Conservation (phyloP, 139 green algal genomes). For the Pleodorina starrii region DNA sequence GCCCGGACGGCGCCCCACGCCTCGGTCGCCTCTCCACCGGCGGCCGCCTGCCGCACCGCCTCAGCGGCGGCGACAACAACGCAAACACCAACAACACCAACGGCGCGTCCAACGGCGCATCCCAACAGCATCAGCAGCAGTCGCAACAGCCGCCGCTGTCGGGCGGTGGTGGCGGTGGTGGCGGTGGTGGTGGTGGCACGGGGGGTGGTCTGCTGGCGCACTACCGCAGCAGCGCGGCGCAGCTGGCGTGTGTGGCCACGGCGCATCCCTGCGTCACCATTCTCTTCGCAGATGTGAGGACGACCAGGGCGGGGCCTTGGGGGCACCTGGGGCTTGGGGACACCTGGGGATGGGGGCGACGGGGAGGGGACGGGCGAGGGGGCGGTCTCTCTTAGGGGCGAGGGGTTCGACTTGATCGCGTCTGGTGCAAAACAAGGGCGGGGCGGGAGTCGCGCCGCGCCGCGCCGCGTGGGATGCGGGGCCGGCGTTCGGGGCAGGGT, state of each 20-base stretch:
- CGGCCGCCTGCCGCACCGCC: background rate
- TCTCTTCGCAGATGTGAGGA: conserved; percentile 26
- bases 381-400: too few species aligned
- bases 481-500: too few species aligned
- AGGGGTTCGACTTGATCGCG: too few species aligned
- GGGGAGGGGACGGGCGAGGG: too few species aligned
- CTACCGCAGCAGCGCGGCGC: conserved; percentile 2
- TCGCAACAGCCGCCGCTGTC: background rate
- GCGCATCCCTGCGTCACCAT: conserved; percentile 38
- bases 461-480: too few species aligned
- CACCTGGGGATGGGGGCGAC: too few species aligned
- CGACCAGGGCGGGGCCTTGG: background rate
- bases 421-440: too few species aligned
- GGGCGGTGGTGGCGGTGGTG: background rate
- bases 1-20: background rate
- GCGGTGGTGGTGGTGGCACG: background rate
- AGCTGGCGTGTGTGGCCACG: conserved; percentile 24
- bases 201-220: conserved; percentile 5
- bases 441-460: too few species aligned
- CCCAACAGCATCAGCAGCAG: background rate
- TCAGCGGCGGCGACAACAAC: background rate
- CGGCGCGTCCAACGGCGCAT: too few species aligned
- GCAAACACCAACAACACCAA: too few species aligned
- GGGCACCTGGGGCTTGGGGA: too few species aligned
- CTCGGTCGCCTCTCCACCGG: background rate